Percentiles rank a stretch among this genome's conserved stretches.
Conservation (phyloP, 1,139 yeast genomes). For the Geotrichum aggregatum region DNA sequence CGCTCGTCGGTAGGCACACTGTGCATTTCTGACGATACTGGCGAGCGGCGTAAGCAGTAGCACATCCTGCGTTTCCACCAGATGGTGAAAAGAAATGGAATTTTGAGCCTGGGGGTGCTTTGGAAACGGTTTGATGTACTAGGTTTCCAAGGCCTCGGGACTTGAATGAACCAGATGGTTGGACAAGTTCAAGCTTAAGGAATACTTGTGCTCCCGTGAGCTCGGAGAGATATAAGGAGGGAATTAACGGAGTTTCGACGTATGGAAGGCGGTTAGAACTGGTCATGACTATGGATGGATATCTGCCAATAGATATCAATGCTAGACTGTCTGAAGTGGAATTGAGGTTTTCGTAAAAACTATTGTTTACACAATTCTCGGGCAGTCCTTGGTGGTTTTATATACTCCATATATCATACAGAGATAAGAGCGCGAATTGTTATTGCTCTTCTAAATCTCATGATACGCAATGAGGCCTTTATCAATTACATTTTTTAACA, state of each 20-base stretch:
- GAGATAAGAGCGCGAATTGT: no score
- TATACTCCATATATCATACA: neutral
- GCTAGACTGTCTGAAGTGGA: neutral
- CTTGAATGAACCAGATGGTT: slow-evolving; percentile 68
- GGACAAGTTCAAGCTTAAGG: slow-evolving; percentile 59
- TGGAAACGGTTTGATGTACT: slow-evolving; percentile 32
- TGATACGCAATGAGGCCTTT: neutral
- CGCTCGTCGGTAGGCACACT: slow-evolving; percentile 56
- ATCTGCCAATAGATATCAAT: no score
- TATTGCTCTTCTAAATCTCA: neutral
- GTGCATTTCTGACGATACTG: slow-evolving; percentile 48
- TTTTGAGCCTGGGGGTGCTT: slow-evolving; percentile 26
- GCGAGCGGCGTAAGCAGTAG: slow-evolving; percentile 61
- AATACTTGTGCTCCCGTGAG: slow-evolving; percentile 42
- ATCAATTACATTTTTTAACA: slow-evolving; percentile 4
- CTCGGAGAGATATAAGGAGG: slow-evolving; percentile 33
- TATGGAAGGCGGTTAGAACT: slow-evolving; percentile 28
- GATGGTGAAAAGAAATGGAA: slow-evolving; percentile 60
- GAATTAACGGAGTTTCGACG: slow-evolving; percentile 36
- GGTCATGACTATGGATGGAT: no score
- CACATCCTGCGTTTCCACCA: slow-evolving; percentile 80
- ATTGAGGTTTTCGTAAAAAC: neutral
- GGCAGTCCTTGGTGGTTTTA: neutral
- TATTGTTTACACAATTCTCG: neutral
- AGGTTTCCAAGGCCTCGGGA: slow-evolving; percentile 46